Percentiles rank a stretch among this genome's conserved stretches.
These are phyloP conservation scores for Candida sonorensis DNA, from an alignment of 805 yeast genomes.

Conservation along the genomic window DNA sequence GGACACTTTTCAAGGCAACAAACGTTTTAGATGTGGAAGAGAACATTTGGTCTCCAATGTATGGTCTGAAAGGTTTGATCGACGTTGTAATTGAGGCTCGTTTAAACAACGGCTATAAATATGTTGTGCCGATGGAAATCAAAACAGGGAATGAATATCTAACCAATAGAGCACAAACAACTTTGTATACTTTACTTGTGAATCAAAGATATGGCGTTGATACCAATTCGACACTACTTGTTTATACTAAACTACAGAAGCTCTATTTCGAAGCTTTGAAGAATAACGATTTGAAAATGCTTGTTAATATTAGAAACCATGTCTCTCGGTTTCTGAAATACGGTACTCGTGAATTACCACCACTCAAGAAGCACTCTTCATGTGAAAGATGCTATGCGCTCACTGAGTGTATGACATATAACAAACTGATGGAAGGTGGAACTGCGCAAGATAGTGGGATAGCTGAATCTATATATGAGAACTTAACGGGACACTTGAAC, in stretches of 20 bases:
- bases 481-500: slow-evolving; percentile 43
- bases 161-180: slow-evolving; percentile 79
- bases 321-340: slow-evolving; percentile 54
- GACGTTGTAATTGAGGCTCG: slow-evolving; percentile 77
- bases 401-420: slow-evolving; percentile 57
- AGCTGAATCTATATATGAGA: slow-evolving; percentile 37
- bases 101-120: slow-evolving; percentile 37
- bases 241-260: slow-evolving; percentile 63
- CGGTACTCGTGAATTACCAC: slow-evolving; percentile 46
- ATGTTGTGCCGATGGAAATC: slow-evolving; percentile 76
- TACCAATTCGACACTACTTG: slow-evolving; percentile 56
- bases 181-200: slow-evolving; percentile 71
- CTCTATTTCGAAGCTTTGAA: slow-evolving; percentile 33
- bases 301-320: slow-evolving; percentile 67
- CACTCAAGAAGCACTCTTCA: slow-evolving; percentile 39
- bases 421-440: slow-evolving; percentile 56
- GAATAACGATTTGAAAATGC: slow-evolving; percentile 51
- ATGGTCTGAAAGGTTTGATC: slow-evolving; percentile 82
- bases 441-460: slow-evolving; percentile 48
- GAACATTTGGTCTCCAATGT: slow-evolving; percentile 84
- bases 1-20: slow-evolving; percentile 43
- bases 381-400: slow-evolving; percentile 59
- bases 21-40: slow-evolving; percentile 83
- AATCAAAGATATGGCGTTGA: slow-evolving; percentile 74
- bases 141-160: slow-evolving; percentile 73